Evolutionary conservation across 257 asterid species (phyloP), one percentile per base, ranked within the genome.

Genomic region (Apocynum venetum): DNA sequence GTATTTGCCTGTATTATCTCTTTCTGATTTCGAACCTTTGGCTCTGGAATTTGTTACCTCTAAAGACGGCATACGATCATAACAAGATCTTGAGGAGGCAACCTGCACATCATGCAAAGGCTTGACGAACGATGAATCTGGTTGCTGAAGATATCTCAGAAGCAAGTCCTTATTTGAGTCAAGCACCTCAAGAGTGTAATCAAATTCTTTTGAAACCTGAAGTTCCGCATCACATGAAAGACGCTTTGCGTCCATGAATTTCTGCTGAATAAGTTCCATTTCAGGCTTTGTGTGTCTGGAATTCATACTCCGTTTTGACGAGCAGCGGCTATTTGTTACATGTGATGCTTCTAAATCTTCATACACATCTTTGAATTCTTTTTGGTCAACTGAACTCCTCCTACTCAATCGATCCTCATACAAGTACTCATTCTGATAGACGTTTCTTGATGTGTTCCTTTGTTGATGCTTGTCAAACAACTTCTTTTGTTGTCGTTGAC

Each of bases 281-380:
- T 91, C 91, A 76, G 93, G 86, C 68, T 85, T 82, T 46, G 85
- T 73, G 40, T 86, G 91, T 74, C 84, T 77, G 9, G 92, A 84
- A 74, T 85, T 87, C 41, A 86, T 82, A 57, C 72, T 88, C 94
- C 93, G 84, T 83, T 86, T 88, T 51, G 96, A 89, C 47, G 95
- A 88, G 80, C 79, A 87, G n/a, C 91, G 89, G 40, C 88, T 89
- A 80, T 87, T 86, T 6, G 73, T 85, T 51, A 85, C 82, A 86
- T 90, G 96, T 6, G 98, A 86, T 75, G 97, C 92, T 87, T 93
- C 99, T 80, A 87, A 79, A 81, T 96, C 98, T 88, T 91, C 99
- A 65, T 89, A 87, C 60, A 93, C 95, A 79, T 93, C 97, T 82
- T 87, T 91, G 82, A 88, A 89, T 63, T 84, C 93, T 53, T 73